These are phyloP conservation scores for Metarhizium humberi DNA, from an alignment of 2,329 filamentous ascomycete genomes.

Conservation along the genomic window DNA sequence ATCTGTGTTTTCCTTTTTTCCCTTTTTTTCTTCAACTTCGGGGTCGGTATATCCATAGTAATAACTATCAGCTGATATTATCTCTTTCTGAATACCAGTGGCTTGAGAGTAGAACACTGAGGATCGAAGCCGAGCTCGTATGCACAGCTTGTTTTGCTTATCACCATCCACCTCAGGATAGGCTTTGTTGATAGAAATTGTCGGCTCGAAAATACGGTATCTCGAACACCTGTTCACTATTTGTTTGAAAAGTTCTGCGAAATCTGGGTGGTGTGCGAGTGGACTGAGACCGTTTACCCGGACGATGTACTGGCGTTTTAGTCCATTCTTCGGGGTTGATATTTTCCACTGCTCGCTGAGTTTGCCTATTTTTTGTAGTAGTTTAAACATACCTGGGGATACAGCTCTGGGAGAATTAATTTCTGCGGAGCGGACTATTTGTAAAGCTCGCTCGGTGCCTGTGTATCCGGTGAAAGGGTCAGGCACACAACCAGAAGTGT, in stretches of 20 bases:
- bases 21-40: too few relatives aligned
- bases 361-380: background rate
- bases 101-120: too few relatives aligned
- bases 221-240: background rate
- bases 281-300: background rate
- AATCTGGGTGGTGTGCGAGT: constrained; percentile 1
- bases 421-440: constrained; percentile 35
- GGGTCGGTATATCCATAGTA: too few relatives aligned
- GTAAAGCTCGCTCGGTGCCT: constrained; percentile 42
- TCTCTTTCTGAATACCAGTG: too few relatives aligned
- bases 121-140: too few relatives aligned
- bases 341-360: background rate
- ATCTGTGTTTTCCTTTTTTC: too few relatives aligned
- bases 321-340: background rate
- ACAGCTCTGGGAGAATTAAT: constrained; percentile 26
- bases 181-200: background rate
- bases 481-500: constrained; percentile 39
- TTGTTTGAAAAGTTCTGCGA: background rate
- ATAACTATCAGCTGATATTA: too few relatives aligned
- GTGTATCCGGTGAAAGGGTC: constrained; percentile 39
- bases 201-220: background rate
- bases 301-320: background rate
- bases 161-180: background rate
- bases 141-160: too few relatives aligned
- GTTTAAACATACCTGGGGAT: background rate